Conservation (phyloP, 108 stramenopile genomes). For the Asterionellopsis glacialis region DNA sequence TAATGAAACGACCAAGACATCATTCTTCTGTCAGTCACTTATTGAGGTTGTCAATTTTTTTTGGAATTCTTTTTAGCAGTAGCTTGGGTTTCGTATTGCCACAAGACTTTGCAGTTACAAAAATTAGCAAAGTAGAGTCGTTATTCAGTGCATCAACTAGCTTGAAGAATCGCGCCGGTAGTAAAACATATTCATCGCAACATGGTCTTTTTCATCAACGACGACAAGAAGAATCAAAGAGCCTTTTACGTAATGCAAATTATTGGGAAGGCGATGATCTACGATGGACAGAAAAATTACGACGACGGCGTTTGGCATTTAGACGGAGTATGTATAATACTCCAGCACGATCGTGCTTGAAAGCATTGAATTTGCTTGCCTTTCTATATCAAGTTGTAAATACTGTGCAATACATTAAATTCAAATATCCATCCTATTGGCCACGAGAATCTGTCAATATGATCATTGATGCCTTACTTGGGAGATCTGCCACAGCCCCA, state of each 20-base stretch:
- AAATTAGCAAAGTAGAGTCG: too few species aligned
- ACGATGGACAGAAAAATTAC: conserved; percentile 17
- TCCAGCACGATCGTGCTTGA: conserved; percentile 9
- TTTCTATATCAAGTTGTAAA: conserved; percentile 61
- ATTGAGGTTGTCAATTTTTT: too few species aligned
- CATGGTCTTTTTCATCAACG: too few species aligned
- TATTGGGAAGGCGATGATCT: conserved; percentile 43
- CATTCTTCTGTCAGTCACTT: too few species aligned
- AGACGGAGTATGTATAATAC: neutral
- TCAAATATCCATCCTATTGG: conserved; percentile 52
- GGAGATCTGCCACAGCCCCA: conserved; percentile 30
- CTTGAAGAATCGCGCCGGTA: too few species aligned
- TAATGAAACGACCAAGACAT: too few species aligned
- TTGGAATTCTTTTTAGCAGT: too few species aligned
- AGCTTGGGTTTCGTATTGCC: too few species aligned
- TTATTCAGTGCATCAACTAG: too few species aligned
- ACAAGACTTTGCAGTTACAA: too few species aligned
- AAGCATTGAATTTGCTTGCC: conserved; percentile 32
- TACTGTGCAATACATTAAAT: conserved; percentile 36
- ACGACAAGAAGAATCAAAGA: too few species aligned
- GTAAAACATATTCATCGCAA: too few species aligned
- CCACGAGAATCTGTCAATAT: conserved; percentile 24
- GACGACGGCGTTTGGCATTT: conserved; percentile 14
- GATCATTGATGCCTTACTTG: conserved; percentile 25
- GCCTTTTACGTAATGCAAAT: neutral